phyloP scores from a whole-genome alignment of 163 green algal genomes.

The Scenedesmus sp. region DNA sequence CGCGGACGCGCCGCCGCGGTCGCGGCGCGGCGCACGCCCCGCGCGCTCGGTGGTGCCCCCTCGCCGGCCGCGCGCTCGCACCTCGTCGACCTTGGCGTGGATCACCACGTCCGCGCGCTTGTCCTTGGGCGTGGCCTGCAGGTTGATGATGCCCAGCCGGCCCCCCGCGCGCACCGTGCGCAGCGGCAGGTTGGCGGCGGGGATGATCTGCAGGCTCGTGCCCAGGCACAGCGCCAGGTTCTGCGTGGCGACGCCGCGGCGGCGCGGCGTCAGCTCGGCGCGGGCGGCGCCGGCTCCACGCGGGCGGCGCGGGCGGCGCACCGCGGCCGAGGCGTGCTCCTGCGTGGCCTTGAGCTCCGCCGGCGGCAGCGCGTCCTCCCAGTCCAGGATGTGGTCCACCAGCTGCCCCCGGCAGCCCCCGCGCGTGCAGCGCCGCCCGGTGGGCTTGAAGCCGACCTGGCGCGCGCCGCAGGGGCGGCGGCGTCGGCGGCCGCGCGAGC shows the following conservation, averaged over 20 bases:
- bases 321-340: slow-evolving; percentile 63
- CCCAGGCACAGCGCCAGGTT: slow-evolving; percentile 89
- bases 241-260: slow-evolving; percentile 36
- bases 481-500: no score
- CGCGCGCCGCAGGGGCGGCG: not conserved
- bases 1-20: no score
- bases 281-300: no score
- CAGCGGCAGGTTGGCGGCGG: slow-evolving; percentile 85
- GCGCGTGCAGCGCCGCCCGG: slow-evolving; percentile 72
- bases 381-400: slow-evolving; percentile 90
- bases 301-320: no score
- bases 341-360: slow-evolving; percentile 82
- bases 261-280: not conserved
- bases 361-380: slow-evolving; percentile 88
- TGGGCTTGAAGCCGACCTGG: slow-evolving; percentile 86
- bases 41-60: not conserved
- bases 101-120: slow-evolving; percentile 51
- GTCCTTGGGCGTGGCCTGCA: slow-evolving; percentile 65
- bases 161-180: slow-evolving; percentile 64
- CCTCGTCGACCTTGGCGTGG: slow-evolving; percentile 56
- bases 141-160: slow-evolving; percentile 93
- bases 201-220: slow-evolving; percentile 93
- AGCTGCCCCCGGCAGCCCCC: slow-evolving; percentile 71
- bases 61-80: no score
- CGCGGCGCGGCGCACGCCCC: not conserved